Percentiles rank a stretch among this genome's conserved stretches.
Evolutionary conservation across 2,329 filamentous ascomycete species (phyloP).

Genomic region (Macrophomina tecta): DNA sequence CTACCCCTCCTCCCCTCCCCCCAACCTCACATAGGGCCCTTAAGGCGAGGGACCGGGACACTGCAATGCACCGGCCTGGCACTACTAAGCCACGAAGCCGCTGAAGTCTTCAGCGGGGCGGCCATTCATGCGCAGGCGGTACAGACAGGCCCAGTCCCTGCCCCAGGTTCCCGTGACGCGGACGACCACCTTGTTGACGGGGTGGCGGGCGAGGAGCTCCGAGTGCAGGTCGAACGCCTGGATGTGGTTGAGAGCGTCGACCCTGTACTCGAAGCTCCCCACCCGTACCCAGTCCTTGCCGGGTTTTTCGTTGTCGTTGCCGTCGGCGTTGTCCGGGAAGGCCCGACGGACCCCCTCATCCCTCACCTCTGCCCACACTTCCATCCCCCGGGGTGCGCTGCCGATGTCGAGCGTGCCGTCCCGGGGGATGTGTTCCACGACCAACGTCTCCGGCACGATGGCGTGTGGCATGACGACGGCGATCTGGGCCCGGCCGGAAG

Average conservation of each 20-base stretch:
- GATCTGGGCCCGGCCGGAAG: constrained; percentile 64
- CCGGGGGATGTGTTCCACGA: constrained; percentile 55
- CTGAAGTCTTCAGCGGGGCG: constrained; percentile 28
- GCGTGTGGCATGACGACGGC: constrained; percentile 56
- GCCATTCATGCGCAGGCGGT: constrained; percentile 53
- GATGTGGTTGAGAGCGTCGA: constrained; percentile 48
- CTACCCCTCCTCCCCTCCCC: neutral
- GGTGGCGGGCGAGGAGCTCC: constrained; percentile 31
- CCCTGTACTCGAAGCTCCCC: constrained; percentile 49
- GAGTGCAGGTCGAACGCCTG: constrained; percentile 49
- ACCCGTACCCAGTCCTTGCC: constrained; percentile 47
- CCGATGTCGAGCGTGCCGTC: constrained; percentile 46
- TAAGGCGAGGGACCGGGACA: neutral
- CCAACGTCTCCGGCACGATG: constrained; percentile 48
- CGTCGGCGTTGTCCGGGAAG: constrained; percentile 45
- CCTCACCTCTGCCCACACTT: constrained; percentile 52
- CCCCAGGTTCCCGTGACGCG: constrained; percentile 53
- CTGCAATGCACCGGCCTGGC: constrained; percentile 10
- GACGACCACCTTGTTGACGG: constrained; percentile 45
- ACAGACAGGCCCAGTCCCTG: constrained; percentile 52
- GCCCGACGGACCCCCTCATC: constrained; percentile 41
- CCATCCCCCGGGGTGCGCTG: constrained; percentile 50
- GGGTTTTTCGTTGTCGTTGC: constrained; percentile 31
- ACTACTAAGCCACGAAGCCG: neutral
- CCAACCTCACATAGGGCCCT: neutral